phyloP scores from a whole-genome alignment of 2,329 filamentous ascomycete species.

The Epicoccum nigrum region DNA sequence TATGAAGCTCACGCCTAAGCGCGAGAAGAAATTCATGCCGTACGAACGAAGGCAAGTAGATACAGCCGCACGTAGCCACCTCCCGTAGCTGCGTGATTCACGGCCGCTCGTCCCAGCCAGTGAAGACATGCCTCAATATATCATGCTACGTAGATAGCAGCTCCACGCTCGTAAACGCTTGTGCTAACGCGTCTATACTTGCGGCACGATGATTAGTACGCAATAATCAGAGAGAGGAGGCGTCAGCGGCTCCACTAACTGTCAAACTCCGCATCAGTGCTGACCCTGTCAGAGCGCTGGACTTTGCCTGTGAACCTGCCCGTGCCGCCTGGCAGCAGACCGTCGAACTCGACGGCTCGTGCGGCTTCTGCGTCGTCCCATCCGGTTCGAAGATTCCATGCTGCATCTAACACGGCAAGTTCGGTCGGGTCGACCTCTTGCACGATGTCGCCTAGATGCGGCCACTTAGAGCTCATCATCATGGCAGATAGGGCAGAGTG shows the following conservation, averaged over 20 bases:
- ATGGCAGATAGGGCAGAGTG: slow-evolving; percentile 34
- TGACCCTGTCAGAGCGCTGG: slow-evolving; percentile 27
- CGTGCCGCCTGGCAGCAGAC: slow-evolving; percentile 48
- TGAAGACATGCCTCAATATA: too few relatives aligned
- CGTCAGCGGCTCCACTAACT: slow-evolving; percentile 19
- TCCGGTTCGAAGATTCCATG: slow-evolving; percentile 40
- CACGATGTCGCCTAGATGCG: slow-evolving; percentile 48
- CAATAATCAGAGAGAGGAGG: not conserved
- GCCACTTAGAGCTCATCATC: slow-evolving; percentile 49
- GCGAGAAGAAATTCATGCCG: too few relatives aligned
- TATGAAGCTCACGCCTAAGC: too few relatives aligned
- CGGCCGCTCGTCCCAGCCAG: too few relatives aligned
- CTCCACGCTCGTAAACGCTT: too few relatives aligned
- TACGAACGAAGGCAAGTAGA: too few relatives aligned
- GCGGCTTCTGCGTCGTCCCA: slow-evolving; percentile 43
- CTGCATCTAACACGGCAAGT: slow-evolving; percentile 39
- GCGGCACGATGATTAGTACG: not conserved
- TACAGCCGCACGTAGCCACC: too few relatives aligned
- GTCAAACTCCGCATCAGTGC: slow-evolving; percentile 14
- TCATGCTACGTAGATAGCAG: too few relatives aligned
- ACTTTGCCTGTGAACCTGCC: slow-evolving; percentile 49
- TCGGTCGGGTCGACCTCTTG: slow-evolving; percentile 46
- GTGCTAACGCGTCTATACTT: not conserved
- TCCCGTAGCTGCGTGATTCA: too few relatives aligned
- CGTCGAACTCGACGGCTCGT: slow-evolving; percentile 51